These are phyloP conservation scores for Acrocalymma vagum DNA, from an alignment of 2,329 filamentous ascomycete genomes.

Conservation along the genomic window DNA sequence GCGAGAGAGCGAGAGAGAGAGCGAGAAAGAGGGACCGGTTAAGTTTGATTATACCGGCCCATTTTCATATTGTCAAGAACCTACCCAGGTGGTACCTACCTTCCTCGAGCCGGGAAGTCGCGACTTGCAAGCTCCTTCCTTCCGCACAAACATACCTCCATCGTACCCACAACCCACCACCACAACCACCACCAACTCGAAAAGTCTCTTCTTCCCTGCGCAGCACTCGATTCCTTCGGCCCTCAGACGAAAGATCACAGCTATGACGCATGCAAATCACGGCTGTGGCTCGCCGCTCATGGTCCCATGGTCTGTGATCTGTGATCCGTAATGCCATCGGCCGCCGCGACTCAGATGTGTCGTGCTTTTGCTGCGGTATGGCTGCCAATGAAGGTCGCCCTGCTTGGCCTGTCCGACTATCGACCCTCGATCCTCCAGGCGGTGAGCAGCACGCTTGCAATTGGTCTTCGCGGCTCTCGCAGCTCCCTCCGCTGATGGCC, in stretches of 20 bases:
- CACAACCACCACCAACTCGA: too few species aligned
- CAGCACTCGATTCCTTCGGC: slow-evolving; percentile 15
- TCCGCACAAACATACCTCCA: slow-evolving; percentile 11
- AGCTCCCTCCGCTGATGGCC: slow-evolving; percentile 17
- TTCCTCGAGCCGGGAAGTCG: slow-evolving; percentile 1
- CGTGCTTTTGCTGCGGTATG: slow-evolving; percentile 30
- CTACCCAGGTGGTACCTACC: background rate
- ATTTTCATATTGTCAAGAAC: background rate
- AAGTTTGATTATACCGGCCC: too few species aligned
- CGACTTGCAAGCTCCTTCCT: slow-evolving; percentile 1
- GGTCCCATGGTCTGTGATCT: slow-evolving; percentile 20
- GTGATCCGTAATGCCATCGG: slow-evolving; percentile 22
- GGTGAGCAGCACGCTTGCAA: slow-evolving; percentile 33
- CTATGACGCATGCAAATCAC: slow-evolving; percentile 31
- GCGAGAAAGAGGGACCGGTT: too few species aligned
- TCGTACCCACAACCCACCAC: too few species aligned
- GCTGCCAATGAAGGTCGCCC: slow-evolving; percentile 24
- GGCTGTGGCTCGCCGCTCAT: slow-evolving; percentile 21
- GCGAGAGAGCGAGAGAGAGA: too few species aligned
- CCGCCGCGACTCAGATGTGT: slow-evolving; percentile 31
- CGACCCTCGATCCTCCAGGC: slow-evolving; percentile 36
- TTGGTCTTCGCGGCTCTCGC: slow-evolving; percentile 28
- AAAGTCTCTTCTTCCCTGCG: too few species aligned
- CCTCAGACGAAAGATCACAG: slow-evolving; percentile 16
- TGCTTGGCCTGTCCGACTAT: slow-evolving; percentile 23